Evolutionary conservation across 257 asterid genomes (phyloP), one percentile per base, ranked within the genome.

Genomic region (Fraxinus anomala): DNA sequence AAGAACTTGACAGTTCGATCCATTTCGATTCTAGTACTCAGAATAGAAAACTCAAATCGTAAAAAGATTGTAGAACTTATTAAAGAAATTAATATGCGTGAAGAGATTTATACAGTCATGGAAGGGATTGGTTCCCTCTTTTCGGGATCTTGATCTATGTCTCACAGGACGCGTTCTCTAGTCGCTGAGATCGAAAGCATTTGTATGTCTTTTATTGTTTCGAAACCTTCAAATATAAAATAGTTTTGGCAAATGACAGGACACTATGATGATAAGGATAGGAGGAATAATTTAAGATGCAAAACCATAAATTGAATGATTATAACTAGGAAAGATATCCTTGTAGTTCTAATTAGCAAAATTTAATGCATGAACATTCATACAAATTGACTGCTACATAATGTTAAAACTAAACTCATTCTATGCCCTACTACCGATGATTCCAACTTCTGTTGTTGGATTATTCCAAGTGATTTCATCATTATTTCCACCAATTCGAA

Each of bases 401-500:
- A 63, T 23, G 16, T 26, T 10, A 14, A 23, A 63, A 63, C 69
- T 10, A 63, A 63, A 23, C 69, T 63, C 17, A 63, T 23, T 63
- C 69, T 63, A 24, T 10, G 16, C 17, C 69, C 69, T 24, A 23
- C 69, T 3, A 3, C 19, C 0, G 69, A 63, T 24, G 69, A 63
- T 9, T 70, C 80, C 83, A 24, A 68, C 68, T 44, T 69, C 42
- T 39, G 40, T 30, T 69, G 72, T 77, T 65, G 65, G 67, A 37
- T 59, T 78, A 51, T 78, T 77, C 77, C 49, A 39, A 4, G 68
- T 72, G 34, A 21, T 47, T 19, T 33, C 67, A 72, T 56, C 71
- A 74, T 80, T 72, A 77, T 76, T 70, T 31, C 51, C 31, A 19
- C 36, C 36, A 39, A 77, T 80, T 73, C 24, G 59, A 77, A 59